Conservation (phyloP, 2,329 filamentous ascomycete species). For the Lizonia empirigonia region DNA sequence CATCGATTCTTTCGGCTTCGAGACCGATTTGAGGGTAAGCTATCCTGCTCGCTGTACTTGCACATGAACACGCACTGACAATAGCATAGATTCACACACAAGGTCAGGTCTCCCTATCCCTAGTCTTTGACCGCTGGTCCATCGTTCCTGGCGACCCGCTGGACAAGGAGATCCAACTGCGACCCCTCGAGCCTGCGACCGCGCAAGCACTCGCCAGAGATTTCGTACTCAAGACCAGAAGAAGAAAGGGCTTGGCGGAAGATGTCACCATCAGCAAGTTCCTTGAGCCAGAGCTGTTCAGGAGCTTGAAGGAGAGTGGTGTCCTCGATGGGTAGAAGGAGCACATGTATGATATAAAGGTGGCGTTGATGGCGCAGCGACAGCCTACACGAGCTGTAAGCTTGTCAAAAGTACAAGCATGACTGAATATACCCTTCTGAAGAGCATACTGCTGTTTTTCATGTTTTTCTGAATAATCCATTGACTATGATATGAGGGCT, state of each 20-base stretch:
- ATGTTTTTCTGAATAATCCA: too few species aligned
- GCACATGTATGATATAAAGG: constrained; percentile 8
- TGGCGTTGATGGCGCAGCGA: constrained; percentile 7
- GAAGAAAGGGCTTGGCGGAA: constrained; percentile 91
- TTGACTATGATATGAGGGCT: too few species aligned
- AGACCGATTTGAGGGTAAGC: constrained; percentile 79
- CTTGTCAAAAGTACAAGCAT: background rate
- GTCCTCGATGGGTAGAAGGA: constrained; percentile 68
- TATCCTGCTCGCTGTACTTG: background rate
- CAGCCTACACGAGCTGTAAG: background rate
- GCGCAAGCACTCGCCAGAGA: constrained; percentile 91
- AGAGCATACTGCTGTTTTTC: background rate
- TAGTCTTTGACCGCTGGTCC: constrained; percentile 95
- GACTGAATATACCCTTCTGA: constrained; percentile 14
- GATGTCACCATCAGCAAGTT: constrained; percentile 97
- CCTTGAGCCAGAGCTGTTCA: constrained; percentile 91
- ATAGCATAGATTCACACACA: constrained; percentile 94
- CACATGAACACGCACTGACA: too few species aligned
- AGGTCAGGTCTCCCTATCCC: constrained; percentile 84
- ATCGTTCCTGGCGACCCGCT: constrained; percentile 95
- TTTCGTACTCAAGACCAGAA: constrained; percentile 93
- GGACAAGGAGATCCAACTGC: constrained; percentile 80
- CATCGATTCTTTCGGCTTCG: constrained; percentile 97
- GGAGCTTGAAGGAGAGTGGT: constrained; percentile 84
- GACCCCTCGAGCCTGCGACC: constrained; percentile 83